A percentile compares a stretch with the other conserved stretches of the same genome.
Conservation (phyloP, 306 rosid species). For the Acacia acuminata region DNA sequence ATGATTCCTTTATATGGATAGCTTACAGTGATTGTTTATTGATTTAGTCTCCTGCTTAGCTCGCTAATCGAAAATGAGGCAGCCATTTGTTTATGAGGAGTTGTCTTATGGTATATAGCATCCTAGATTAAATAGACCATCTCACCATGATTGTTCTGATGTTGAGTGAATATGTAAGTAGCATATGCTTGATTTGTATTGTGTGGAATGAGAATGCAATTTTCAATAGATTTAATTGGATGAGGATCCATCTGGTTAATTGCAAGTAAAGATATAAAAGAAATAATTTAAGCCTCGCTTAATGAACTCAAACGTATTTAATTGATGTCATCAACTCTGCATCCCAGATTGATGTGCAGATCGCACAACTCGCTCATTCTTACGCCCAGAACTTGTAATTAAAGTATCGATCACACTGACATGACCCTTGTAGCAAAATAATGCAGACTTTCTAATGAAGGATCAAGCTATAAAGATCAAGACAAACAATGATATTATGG, state of each 20-base stretch:
- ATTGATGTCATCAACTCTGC: neutral
- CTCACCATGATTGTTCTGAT: neutral
- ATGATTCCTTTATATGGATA: neutral
- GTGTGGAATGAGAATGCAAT: neutral
- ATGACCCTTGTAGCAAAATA: neutral
- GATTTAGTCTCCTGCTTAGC: neutral
- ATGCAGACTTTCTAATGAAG: neutral
- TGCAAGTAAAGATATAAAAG: neutral
- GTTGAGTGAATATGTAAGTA: neutral
- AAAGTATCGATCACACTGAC: neutral
- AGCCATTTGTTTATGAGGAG: neutral
- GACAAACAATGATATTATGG: neutral
- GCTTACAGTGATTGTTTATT: neutral
- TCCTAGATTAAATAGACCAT: neutral
- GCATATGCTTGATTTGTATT: neutral
- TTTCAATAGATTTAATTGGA: neutral
- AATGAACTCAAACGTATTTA: neutral
- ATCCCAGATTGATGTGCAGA: neutral
- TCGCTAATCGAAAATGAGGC: neutral
- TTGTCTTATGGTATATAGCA: neutral
- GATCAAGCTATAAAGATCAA: neutral
- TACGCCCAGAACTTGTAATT: neutral
- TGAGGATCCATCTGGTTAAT: neutral
- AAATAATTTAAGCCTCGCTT: neutral
- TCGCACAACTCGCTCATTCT: neutral